These are phyloP conservation scores for Roridomyces roridus DNA, from an alignment of 768 basidiomycete genomes.

Conservation along the genomic window DNA sequence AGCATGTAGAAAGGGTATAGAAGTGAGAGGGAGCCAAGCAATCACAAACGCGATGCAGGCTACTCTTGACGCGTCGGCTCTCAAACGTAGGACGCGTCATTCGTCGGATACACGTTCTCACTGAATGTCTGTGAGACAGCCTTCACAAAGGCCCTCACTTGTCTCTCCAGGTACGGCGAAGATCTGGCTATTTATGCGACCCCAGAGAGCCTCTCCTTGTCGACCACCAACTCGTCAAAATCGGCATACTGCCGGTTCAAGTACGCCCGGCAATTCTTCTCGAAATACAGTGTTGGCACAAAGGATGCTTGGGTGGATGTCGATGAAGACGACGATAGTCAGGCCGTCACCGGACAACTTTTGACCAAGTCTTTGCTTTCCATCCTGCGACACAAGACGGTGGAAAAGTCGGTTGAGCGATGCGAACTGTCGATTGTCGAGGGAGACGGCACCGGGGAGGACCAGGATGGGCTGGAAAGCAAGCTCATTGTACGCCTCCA, in stretches of 20 bases:
- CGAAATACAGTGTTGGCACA: constrained; percentile 57
- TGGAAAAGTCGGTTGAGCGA: constrained; percentile 78
- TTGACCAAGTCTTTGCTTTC: constrained; percentile 77
- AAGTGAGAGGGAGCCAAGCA: background rate
- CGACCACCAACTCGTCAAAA: constrained; percentile 79
- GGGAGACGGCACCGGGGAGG: constrained; percentile 49
- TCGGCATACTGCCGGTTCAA: constrained; percentile 85
- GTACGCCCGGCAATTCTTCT: constrained; percentile 73
- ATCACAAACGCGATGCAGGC: constrained; percentile 59
- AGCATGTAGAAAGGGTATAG: constrained; percentile 10
- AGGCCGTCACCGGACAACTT: constrained; percentile 67
- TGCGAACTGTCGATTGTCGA: constrained; percentile 79
- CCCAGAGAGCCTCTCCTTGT: constrained; percentile 64
- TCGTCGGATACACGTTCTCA: constrained; percentile 11
- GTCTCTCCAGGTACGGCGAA: constrained; percentile 84
- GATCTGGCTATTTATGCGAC: constrained; percentile 76
- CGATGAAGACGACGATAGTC: constrained; percentile 47
- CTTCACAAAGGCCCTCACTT: constrained; percentile 75
- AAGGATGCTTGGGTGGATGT: constrained; percentile 31
- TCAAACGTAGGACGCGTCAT: constrained; percentile 48
- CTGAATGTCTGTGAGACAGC: constrained; percentile 48
- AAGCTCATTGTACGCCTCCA: constrained; percentile 74
- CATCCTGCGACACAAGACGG: constrained; percentile 73
- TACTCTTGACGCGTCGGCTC: constrained; percentile 62
- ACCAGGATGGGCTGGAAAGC: constrained; percentile 69